A percentile compares a stretch with the other conserved stretches of the same genome.
Conservation (phyloP, 495 filamentous ascomycete genomes). For the Amphirosellinia nigrospora region DNA sequence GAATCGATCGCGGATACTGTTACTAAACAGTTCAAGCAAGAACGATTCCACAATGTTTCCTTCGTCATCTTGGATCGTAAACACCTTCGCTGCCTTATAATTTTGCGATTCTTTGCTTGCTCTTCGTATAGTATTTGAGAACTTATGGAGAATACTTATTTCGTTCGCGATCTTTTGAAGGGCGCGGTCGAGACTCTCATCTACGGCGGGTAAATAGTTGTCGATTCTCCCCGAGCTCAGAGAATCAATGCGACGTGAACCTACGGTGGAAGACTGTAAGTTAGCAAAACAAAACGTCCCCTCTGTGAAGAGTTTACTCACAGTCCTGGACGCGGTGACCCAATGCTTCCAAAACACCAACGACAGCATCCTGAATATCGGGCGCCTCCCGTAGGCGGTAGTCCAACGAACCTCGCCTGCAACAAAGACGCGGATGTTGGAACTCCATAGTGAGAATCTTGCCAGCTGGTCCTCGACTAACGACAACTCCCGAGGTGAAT, state of each 20-base stretch:
- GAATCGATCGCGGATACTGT: neutral
- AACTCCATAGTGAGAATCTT: neutral
- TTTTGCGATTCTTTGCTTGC: constrained; percentile 1
- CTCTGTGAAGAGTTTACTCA: neutral
- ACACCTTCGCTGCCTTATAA: neutral
- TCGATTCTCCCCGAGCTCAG: neutral
- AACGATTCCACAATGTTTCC: neutral
- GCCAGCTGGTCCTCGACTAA: constrained; percentile 1
- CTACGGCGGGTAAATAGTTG: neutral
- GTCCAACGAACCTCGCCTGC: neutral
- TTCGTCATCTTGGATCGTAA: constrained; percentile 3
- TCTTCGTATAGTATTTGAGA: neutral
- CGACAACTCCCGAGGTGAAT: neutral
- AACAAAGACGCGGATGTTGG: neutral
- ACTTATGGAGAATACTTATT: constrained; percentile 6
- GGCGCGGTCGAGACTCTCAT: neutral
- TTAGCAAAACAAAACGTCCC: too few species aligned
- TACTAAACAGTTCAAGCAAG: neutral
- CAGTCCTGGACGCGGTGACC: neutral
- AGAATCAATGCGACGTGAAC: neutral
- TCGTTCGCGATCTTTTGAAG: neutral
- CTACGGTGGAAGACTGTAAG: too few species aligned
- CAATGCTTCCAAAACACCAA: constrained; percentile 6
- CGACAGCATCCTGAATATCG: neutral
- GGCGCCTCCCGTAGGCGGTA: neutral